Evolutionary conservation across 163 green algal genomes (phyloP), one percentile per base, ranked within the genome.

Genomic region (Scenedesmus sp.): DNA sequence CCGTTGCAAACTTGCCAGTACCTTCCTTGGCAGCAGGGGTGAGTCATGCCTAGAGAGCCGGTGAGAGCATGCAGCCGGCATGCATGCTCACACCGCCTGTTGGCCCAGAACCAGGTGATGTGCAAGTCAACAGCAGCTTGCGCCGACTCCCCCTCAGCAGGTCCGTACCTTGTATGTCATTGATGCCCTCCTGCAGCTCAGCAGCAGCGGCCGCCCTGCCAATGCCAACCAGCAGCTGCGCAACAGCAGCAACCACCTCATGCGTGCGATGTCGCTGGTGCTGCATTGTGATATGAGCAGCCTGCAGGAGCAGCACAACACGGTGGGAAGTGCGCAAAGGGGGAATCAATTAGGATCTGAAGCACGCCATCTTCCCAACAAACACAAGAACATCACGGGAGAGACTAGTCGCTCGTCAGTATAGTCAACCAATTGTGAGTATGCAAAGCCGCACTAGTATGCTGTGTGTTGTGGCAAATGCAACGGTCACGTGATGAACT

Each of bases 211-310:
- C 93, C 87, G 93, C 88, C 20, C 94, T 90, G 24, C 92, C 92
- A 33, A 97, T 95, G 26, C 95, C 92, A 53, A 94, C 87, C 81
- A 98, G 94, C 42, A 94, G 91, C 86, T 93, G 65, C 33, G 92
- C 91, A 0, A 97, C 95, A 33, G 91, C 91, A 88, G 87, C 90
- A 56, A 97, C 93, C 51, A 98, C 95, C 43, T 97, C 94, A 6
- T 93, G 85, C 86, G 96, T 91, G 65, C 94, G 91, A 70, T 97
- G 92, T n/a, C 93, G 93, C 90, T 95, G 92, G 85, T 97, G 94
- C 85, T 94, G 95, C 85, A 96, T 95, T 15, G 95, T 94, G 68
- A 98, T 87, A 59, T 93, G 93, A 3, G 96, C 95, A 9, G 96
- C 96, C 20, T 88, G 90, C 56, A 88, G 35, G 20, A 43, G 33